phyloP scores from a whole-genome alignment of 2,329 filamentous ascomycete genomes.

The Raffaelea ambrosiae region DNA sequence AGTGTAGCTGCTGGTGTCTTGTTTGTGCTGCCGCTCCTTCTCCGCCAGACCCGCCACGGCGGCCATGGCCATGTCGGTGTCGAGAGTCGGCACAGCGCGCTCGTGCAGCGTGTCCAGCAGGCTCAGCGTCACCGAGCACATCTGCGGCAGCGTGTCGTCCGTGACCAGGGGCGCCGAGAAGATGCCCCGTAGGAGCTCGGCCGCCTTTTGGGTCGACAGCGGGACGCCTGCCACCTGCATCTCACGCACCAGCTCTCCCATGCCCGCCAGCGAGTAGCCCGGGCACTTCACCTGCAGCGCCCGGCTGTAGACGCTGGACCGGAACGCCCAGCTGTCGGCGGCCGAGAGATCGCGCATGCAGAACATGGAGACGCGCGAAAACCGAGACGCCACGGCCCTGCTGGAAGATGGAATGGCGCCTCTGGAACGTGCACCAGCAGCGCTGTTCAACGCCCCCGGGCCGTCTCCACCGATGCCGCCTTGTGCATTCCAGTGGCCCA shows the following conservation, averaged over 20 bases:
- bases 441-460: too few relatives aligned
- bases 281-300: slow-evolving; percentile 13
- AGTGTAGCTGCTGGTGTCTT: background rate
- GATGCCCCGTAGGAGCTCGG: slow-evolving; percentile 29
- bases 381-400: too few relatives aligned
- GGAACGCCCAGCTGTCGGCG: slow-evolving; percentile 23
- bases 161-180: slow-evolving; percentile 16
- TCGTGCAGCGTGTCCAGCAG: slow-evolving; percentile 36
- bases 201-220: slow-evolving; percentile 24
- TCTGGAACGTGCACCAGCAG: too few relatives aligned
- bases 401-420: too few relatives aligned
- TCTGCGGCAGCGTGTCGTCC: slow-evolving; percentile 15
- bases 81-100: slow-evolving; percentile 32
- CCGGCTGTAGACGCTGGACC: slow-evolving; percentile 20
- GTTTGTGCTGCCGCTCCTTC: slow-evolving; percentile 14
- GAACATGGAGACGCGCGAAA: too few relatives aligned
- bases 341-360: slow-evolving; percentile 17
- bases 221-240: slow-evolving; percentile 28
- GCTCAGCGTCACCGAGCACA: slow-evolving; percentile 31
- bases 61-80: slow-evolving; percentile 38
- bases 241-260: slow-evolving; percentile 24
- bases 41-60: slow-evolving; percentile 34
- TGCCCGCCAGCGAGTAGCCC: slow-evolving; percentile 10
- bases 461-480: too few relatives aligned
- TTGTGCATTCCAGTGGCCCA: too few relatives aligned